Evolutionary conservation across 257 asterid species (phyloP), one percentile per base, ranked within the genome.

Genomic region (Forsythia suspensa): DNA sequence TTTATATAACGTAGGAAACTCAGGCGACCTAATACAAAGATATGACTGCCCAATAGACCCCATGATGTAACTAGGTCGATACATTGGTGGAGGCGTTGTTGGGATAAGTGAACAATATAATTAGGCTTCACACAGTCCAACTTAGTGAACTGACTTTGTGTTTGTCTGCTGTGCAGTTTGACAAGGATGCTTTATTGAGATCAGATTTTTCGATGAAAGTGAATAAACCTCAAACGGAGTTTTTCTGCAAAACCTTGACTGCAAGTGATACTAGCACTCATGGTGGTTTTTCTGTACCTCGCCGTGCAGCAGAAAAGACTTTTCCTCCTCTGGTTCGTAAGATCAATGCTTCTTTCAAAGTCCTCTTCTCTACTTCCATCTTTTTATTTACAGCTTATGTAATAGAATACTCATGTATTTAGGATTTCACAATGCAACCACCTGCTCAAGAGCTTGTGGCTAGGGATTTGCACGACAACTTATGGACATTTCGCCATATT

Each of bases 191-290:
- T 5, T 81, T 89, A 65, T 82, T 89, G 52, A 82, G 89, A 80
- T 89, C 93, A 4, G 93, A 89, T 74, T 76, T 89, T 77, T 83
- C 88, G 48, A 84, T 75, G 52, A 89, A 86, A 82, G 79, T 71
- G 72, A 89, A 80, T 81, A 87, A 78, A 71, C 91, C 86, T 8
- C 93, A 87, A 79, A 77, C 88, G 15, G 93, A 89, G 66, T 89
- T 89, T 66, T 87, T 89, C 84, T 89, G 93, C 44, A 88, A 88
- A 83, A 88, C 89, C 36, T 80, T 88, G 76, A 88, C 91, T 15
- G 91, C 91, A 39, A 88, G 91, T 82, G 91, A 88, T 76, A 88
- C 91, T 42, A 88, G 91, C 81, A 88, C 91, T 48, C 91, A 88
- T 76, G 91, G 91, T 44, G 91, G 91, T 69, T 88, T 88, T 86